Evolutionary conservation across 2,329 filamentous ascomycete species (phyloP).

Genomic region (Penicillium hordei): DNA sequence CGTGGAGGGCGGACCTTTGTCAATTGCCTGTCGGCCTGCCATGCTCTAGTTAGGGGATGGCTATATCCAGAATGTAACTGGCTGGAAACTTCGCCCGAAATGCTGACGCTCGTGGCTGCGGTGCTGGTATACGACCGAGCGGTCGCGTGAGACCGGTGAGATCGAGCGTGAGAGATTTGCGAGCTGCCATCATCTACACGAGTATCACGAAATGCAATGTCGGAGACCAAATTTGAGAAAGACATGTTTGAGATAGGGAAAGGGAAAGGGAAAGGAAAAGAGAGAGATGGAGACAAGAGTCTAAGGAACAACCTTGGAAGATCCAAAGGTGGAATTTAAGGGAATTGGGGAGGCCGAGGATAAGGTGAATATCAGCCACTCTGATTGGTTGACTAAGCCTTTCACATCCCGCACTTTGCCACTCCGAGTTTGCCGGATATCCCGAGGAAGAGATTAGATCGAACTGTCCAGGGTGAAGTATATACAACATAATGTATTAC

Average conservation of each 20-base stretch:
- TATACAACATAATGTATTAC: no score
- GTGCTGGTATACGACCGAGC: slow-evolving; percentile 50
- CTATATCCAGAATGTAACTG: slow-evolving; percentile 81
- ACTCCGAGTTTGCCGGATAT: background rate
- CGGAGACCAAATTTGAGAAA: slow-evolving; percentile 52
- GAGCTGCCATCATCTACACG: slow-evolving; percentile 45
- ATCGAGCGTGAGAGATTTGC: slow-evolving; percentile 43
- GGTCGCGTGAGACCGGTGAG: slow-evolving; percentile 39
- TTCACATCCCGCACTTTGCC: background rate
- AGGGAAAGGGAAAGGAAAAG: background rate
- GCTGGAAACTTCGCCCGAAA: slow-evolving; percentile 69
- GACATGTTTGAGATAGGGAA: slow-evolving; percentile 39
- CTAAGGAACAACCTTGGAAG: background rate
- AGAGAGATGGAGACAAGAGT: background rate
- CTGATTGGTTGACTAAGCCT: slow-evolving; percentile 4
- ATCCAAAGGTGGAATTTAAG: background rate
- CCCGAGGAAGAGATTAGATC: background rate
- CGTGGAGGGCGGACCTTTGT: slow-evolving; percentile 64
- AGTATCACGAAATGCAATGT: slow-evolving; percentile 48
- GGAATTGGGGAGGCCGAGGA: background rate
- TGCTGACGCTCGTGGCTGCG: slow-evolving; percentile 52
- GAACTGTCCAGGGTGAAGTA: no score
- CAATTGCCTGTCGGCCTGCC: slow-evolving; percentile 81
- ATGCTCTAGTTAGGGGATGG: slow-evolving; percentile 74
- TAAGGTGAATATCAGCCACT: slow-evolving; percentile 1